Evolutionary conservation across 2,329 filamentous ascomycete species (phyloP).

Genomic region (Cytospora chrysosperma): DNA sequence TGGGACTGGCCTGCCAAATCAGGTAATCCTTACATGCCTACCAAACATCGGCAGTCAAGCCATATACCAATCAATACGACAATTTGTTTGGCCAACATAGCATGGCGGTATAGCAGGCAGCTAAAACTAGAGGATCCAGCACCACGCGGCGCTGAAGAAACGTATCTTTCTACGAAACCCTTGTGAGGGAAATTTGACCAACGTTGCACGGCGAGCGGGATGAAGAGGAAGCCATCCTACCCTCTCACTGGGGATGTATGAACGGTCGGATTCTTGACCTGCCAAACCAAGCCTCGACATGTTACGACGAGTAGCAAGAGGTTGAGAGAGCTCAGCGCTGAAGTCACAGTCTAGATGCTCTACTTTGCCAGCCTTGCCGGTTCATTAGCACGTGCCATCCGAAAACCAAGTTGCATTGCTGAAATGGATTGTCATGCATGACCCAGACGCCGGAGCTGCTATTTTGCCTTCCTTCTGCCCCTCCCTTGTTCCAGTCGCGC

Average conservation of each 20-base stretch:
- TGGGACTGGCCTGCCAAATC: background rate
- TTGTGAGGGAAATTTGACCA: no score
- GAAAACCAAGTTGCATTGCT: slow-evolving; percentile 3
- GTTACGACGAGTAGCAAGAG: background rate
- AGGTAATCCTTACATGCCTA: background rate
- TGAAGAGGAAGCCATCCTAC: no score
- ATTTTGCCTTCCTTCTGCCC: background rate
- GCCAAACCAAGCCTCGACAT: no score
- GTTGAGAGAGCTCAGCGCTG: background rate
- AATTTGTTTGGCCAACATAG: no score
- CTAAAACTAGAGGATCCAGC: no score
- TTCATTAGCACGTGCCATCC: background rate
- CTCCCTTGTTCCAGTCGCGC: background rate
- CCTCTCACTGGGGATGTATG: no score
- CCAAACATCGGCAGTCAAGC: background rate
- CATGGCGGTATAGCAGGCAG: no score
- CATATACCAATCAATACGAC: background rate
- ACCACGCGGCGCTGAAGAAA: no score
- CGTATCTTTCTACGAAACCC: no score
- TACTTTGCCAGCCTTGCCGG: background rate
- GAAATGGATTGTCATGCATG: background rate
- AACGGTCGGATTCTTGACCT: no score
- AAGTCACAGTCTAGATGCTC: background rate
- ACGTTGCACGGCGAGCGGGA: no score
- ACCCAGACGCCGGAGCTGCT: slow-evolving; percentile 12